A percentile compares a stretch with the other conserved stretches of the same genome.
phyloP scores from a whole-genome alignment of 352 stramenopile species.

The Globisporangium mamillatum region DNA sequence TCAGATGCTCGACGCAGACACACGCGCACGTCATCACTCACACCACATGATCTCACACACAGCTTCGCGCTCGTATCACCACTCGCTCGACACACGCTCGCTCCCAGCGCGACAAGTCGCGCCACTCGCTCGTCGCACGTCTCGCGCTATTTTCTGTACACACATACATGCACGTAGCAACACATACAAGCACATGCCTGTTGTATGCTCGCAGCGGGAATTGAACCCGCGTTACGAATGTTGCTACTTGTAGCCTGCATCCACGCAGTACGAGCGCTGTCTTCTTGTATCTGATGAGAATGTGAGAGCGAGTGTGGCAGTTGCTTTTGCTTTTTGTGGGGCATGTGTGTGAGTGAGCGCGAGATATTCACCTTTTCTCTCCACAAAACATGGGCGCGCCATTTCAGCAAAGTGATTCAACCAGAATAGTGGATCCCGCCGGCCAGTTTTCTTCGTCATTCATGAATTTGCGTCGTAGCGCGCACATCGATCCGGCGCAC shows the following conservation, averaged over 20 bases:
- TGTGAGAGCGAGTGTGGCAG: background rate
- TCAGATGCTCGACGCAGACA: too few relatives aligned
- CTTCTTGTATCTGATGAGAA: background rate
- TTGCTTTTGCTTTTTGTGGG: background rate
- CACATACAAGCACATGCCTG: background rate
- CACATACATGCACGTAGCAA: background rate
- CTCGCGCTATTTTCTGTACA: too few relatives aligned
- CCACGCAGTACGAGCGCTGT: background rate
- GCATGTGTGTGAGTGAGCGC: background rate
- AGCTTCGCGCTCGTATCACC: too few relatives aligned
- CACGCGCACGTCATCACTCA: too few relatives aligned
- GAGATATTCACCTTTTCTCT: background rate
- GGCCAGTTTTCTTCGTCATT: background rate
- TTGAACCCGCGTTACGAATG: background rate
- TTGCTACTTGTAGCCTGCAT: background rate
- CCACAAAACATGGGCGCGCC: background rate
- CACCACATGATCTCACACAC: too few relatives aligned
- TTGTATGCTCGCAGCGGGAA: background rate
- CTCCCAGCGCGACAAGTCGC: too few relatives aligned
- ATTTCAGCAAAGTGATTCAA: conserved; percentile 5
- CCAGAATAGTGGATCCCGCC: background rate
- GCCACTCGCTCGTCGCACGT: too few relatives aligned
- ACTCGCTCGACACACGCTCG: too few relatives aligned
- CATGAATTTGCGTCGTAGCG: conserved; percentile 2
- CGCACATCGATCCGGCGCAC: background rate